Conservation (phyloP, 2,329 filamentous ascomycete genomes). For the Talaromyces sp. region DNA sequence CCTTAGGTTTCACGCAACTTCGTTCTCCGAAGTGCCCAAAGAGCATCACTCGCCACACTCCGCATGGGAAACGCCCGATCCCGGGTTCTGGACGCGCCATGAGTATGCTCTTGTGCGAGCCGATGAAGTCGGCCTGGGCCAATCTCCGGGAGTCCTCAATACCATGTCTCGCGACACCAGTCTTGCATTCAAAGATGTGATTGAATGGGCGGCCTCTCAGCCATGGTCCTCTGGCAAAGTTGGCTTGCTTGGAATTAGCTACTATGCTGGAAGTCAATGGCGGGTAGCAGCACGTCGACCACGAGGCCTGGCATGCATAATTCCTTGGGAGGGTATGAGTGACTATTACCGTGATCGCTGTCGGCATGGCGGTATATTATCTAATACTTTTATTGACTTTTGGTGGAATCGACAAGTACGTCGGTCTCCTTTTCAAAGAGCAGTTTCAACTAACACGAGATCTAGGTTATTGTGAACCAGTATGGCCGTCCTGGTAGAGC, state of each 20-base stretch:
- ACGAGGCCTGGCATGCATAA: constrained; percentile 46
- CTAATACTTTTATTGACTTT: constrained; percentile 54
- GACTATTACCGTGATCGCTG: constrained; percentile 55
- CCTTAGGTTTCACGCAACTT: constrained; percentile 47
- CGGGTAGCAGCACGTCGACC: constrained; percentile 48
- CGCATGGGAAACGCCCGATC: constrained; percentile 57
- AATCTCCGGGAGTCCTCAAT: constrained; percentile 48
- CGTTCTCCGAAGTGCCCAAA: constrained; percentile 49
- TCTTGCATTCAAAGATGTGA: constrained; percentile 47
- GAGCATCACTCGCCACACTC: constrained; percentile 51
- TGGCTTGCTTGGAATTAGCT: constrained; percentile 44
- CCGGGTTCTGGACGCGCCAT: constrained; percentile 50
- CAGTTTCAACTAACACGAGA: background rate
- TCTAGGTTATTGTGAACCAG: constrained; percentile 52
- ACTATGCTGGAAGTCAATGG: constrained; percentile 51
- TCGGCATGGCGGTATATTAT: constrained; percentile 58
- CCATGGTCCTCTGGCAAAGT: constrained; percentile 48
- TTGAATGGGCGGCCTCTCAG: constrained; percentile 47
- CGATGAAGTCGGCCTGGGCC: constrained; percentile 49
- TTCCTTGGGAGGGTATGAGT: constrained; percentile 54
- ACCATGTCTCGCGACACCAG: constrained; percentile 50
- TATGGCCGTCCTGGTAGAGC: constrained; percentile 54
- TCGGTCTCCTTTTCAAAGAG: background rate
- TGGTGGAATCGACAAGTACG: constrained; percentile 63
- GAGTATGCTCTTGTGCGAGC: constrained; percentile 54